Base-by-base conservation (phyloP, 257 asterid species). In the Nicotiana attenuata region DNA sequence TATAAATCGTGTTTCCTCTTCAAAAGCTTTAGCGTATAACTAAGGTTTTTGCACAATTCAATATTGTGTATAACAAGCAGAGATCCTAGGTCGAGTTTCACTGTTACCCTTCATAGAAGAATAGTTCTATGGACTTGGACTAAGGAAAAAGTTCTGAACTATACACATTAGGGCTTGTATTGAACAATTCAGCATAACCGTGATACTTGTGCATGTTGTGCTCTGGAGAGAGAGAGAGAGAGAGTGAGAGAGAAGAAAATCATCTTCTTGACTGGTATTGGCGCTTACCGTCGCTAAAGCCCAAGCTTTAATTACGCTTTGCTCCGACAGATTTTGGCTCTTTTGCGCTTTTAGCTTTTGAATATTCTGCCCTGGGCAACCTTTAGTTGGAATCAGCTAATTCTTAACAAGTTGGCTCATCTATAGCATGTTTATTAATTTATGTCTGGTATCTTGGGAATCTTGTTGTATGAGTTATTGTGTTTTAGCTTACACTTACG, bases 401-500 rank as follows among this genome's bases (percentile, higher is more conserved):
- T 20, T 75, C 28, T 60, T 15, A 14, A 24, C 41, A 15, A 73
- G 63, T 73, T 29, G 38, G 35, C 63, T 24, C 79, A 73, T 73
- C 63, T 73, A 73, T 75, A 50, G 45, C 41, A 75, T 50, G 16
- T 28, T 50, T 38, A 50, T 75, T 47, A 28, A 65, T 80, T 80
- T 52, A 6, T 52, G 31, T 50, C 28, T 33, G 26, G n/a, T n/a
- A n/a, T n/a, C n/a, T n/a, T n/a, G n/a, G n/a, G 33, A 76, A 50
- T 50, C 63, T 60, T 24, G 41, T 50, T 50, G 41, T 75, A 38
- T 75, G 17, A 50, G 9, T 65, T 47, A 4, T 33, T 41, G 38
- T 63, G 59, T 60, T 24, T 81, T 52, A 28, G 41, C 56, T 68
- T 84, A 61, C 79, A 83, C 77, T 81, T 85, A 67, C 81, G 50